phyloP scores from a whole-genome alignment of 2,329 filamentous ascomycete species.

The Ophiostoma novo-ulmi region DNA sequence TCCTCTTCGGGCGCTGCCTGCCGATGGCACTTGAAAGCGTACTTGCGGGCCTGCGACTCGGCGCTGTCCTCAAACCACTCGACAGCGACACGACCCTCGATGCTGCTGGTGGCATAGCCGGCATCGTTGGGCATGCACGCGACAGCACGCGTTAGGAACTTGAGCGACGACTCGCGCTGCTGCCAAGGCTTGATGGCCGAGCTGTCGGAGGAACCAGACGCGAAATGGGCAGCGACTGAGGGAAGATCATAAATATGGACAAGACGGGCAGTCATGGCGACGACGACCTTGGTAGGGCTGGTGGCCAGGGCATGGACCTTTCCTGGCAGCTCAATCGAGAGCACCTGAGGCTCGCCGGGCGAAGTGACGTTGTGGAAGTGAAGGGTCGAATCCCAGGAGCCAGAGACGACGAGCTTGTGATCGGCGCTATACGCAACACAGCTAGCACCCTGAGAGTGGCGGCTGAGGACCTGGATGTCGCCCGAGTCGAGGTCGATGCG shows the following conservation, averaged over 20 bases:
- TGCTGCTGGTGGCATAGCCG: conserved; percentile 86
- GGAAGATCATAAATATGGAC: conserved; percentile 90
- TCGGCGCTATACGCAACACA: conserved; percentile 75
- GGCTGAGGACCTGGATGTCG: conserved; percentile 68
- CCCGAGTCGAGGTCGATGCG: conserved; percentile 67
- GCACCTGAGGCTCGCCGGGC: conserved; percentile 38
- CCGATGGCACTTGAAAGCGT: conserved; percentile 97
- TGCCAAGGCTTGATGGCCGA: conserved; percentile 74
- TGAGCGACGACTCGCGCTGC: conserved; percentile 84
- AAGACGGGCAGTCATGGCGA: conserved; percentile 91
- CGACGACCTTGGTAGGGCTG: conserved; percentile 74
- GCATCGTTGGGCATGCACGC: conserved; percentile 95
- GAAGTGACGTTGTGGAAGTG: conserved; percentile 66
- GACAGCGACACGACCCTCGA: conserved; percentile 91
- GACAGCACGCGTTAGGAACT: conserved; percentile 91
- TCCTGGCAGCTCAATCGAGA: conserved; percentile 66
- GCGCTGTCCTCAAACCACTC: conserved; percentile 94
- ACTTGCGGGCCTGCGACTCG: conserved; percentile 86
- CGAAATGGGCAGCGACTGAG: conserved; percentile 54
- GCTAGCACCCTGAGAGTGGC: conserved; percentile 74
- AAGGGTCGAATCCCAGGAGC: conserved; percentile 88
- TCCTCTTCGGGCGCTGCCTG: conserved; percentile 61
- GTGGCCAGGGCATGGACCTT: conserved; percentile 86
- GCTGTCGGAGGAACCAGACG: conserved; percentile 41
- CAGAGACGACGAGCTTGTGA: conserved; percentile 77